Base-by-base conservation (phyloP, 2,329 filamentous ascomycete genomes). In the Alternaria arborescens region DNA sequence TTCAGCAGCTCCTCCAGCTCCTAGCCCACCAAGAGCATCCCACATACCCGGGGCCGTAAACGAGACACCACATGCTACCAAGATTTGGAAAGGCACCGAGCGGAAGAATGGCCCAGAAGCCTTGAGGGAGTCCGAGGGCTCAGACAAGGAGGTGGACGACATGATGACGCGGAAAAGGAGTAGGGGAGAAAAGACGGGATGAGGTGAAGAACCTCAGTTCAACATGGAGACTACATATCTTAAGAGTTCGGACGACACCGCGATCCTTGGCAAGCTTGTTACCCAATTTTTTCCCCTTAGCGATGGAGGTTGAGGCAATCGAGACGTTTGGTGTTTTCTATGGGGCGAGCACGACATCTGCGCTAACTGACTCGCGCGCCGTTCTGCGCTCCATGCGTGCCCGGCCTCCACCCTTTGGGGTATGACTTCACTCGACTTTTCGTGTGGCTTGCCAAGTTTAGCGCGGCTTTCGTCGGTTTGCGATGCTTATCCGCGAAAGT, bases 11-110 rank as follows among this genome's bases (percentile, higher is more conserved):
- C 74, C 74, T n/a, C 74, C 74, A 7, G 74, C 74, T 22, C 74
- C 74, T 8, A 77, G 55, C 8, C 73, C 73, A 32, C 73, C 73
- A 5, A 77, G 69, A 10, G 74, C 74, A 66, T 76, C 72, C 74
- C 74, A 77, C 72, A 77, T 77, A 12, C 74, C 74, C 8, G 74
- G 74, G 6, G 72, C 73, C 2, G 73, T 76, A 52, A 77, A 77
- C 6, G 71, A 74, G 16, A 77, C 74, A 32, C 72, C 72, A 58
- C 74, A 75, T 68, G 73, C 74, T 7, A 77, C 67, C 54, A 74
- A 11, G 48, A 77, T 77, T 50, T 76, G 70, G 56, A 77, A 77
- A 18, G 73, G 72, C 0, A 77, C 72, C 6, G 74, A 77, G 16
- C 73, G 73, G 44, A 72, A 71, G 43, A 73, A 68, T 6, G 71